These are phyloP conservation scores for Perilla frutescens DNA, from an alignment of 257 asterid species.

Conservation along the genomic window DNA sequence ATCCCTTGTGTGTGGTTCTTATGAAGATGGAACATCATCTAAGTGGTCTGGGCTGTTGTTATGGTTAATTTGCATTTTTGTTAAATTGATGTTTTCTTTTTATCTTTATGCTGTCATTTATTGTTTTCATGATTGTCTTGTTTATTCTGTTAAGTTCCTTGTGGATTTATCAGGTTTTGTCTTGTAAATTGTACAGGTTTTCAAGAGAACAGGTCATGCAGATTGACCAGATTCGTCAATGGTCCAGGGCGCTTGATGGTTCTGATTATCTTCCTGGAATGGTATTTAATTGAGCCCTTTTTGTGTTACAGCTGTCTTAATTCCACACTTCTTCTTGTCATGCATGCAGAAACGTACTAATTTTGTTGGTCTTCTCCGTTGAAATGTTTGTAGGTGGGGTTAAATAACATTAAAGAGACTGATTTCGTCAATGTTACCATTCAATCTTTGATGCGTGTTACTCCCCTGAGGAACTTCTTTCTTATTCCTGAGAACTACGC, in stretches of 20 bases:
- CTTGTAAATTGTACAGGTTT: slow-evolving; percentile 58
- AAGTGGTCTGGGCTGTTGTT: neutral
- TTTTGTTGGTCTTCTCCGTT: slow-evolving; percentile 14
- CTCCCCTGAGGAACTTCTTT: slow-evolving; percentile 97
- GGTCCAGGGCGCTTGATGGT: slow-evolving; percentile 99
- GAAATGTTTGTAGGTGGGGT: slow-evolving; percentile 73
- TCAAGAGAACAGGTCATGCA: slow-evolving; percentile 73
- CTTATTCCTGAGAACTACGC: slow-evolving; percentile 89
- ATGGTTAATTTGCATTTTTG: slow-evolving; percentile 11
- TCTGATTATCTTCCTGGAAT: slow-evolving; percentile 99
- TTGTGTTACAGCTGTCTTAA: slow-evolving; percentile 14
- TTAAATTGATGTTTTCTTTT: neutral
- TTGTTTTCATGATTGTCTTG: neutral
- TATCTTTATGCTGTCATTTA: neutral
- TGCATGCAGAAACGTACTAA: neutral
- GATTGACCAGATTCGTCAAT: slow-evolving; percentile 79
- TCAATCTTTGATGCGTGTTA: slow-evolving; percentile 96
- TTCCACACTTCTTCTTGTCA: neutral
- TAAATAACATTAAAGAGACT: slow-evolving; percentile 96
- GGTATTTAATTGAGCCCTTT: slow-evolving; percentile 49
- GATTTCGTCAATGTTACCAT: slow-evolving; percentile 95
- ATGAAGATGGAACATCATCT: neutral
- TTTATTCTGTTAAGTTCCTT: slow-evolving; percentile 13
- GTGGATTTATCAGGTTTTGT: slow-evolving; percentile 15
- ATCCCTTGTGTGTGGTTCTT: slow-evolving; percentile 2